Base-by-base conservation (phyloP, 495 filamentous ascomycete species). In the Trichoderma virens region DNA sequence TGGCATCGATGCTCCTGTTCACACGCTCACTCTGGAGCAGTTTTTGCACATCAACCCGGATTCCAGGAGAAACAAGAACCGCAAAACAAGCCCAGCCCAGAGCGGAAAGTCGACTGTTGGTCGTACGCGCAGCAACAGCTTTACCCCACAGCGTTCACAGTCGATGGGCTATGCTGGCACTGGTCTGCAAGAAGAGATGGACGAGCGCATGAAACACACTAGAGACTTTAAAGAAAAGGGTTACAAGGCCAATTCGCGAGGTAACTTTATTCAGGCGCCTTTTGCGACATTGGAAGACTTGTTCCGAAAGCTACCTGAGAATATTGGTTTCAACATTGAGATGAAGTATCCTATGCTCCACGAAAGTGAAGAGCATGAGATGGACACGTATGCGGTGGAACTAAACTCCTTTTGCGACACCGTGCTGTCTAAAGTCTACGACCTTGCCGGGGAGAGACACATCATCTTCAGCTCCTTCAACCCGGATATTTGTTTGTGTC, bases 341-440 rank as follows among this genome's bases (percentile, higher is more conserved):
- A 88, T 99, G 81, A 99, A 98, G 73, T 99, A 99, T 73, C 95
- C 95, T 25, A 97, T 97, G 92, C 85, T 98, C 59, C 86, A 90
- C 70, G 95, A 99, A 79, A 88, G 82, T 69, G 91, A 96, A 73
- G 90, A 94, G 72, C 88, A 96, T 66, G 92, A 95, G 67, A 98
- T 99, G 95, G 95, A 98, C 71, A 90, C 91, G 9, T 97, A 94
- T 72, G 93, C 91, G 6, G 89, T 99, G 56, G 95, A 99, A 76
- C 85, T 98, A 66, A 99, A 99, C 74, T 91, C 89, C 4, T 99
- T 97, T 73, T 93, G 96, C 70, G 93, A 99, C 73, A 94, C 91
- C 3, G 89, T 99, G 11, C 80, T 99, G 4, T 83, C 78, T 28
- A 93, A 90, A 72, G 93, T 96, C 11, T 97, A 97, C 70, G 77